phyloP scores from a whole-genome alignment of 2,329 filamentous ascomycete species.

The Sclerotinia sclerotiorum region DNA sequence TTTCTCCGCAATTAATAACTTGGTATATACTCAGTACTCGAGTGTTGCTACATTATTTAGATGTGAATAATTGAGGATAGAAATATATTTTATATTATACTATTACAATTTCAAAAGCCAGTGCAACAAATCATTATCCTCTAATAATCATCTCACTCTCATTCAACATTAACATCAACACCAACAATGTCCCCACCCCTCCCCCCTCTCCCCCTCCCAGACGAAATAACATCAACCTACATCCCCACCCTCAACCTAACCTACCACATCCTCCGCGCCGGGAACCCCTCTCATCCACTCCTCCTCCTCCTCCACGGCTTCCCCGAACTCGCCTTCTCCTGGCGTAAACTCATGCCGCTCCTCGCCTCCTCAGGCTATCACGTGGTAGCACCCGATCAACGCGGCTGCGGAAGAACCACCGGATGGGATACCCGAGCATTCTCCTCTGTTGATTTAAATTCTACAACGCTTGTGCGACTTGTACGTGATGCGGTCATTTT shows the following conservation, averaged over 20 bases:
- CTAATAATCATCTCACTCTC: background rate
- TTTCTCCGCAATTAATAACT: no score
- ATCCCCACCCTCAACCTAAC: background rate
- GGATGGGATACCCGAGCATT: slow-evolving; percentile 56
- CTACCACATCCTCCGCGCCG: slow-evolving; percentile 61
- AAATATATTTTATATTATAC: no score
- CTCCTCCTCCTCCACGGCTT: slow-evolving; percentile 65
- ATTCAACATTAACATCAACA: background rate
- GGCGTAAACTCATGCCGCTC: slow-evolving; percentile 60
- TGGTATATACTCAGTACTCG: no score
- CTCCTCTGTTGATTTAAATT: slow-evolving; percentile 53
- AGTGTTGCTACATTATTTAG: no score
- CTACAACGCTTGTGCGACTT: slow-evolving; percentile 58
- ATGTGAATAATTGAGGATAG: no score
- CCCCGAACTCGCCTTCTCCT: slow-evolving; percentile 68
- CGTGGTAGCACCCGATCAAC: slow-evolving; percentile 66
- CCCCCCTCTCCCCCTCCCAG: background rate
- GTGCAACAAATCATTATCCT: background rate
- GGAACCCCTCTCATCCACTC: slow-evolving; percentile 50
- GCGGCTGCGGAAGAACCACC: slow-evolving; percentile 66
- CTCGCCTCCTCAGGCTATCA: slow-evolving; percentile 62
- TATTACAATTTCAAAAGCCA: background rate
- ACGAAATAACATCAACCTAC: background rate
- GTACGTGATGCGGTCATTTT: slow-evolving; percentile 63
- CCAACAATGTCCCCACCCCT: background rate